Percentiles rank a stretch among this genome's conserved stretches.
These are phyloP conservation scores for Cotoneaster glaucophyllus DNA, from an alignment of 306 rosid species.

Conservation along the genomic window DNA sequence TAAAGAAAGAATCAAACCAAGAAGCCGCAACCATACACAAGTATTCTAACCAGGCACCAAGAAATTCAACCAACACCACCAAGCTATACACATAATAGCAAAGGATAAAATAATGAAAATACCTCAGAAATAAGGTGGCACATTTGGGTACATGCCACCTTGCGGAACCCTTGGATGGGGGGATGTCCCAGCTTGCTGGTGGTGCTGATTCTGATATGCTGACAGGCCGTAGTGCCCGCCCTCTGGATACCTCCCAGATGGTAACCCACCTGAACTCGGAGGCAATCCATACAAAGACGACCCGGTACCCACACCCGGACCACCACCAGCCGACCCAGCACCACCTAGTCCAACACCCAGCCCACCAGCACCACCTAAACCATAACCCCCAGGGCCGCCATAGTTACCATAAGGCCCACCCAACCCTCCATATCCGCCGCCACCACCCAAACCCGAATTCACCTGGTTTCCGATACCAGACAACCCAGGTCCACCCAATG, in stretches of 20 bases:
- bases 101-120: background rate
- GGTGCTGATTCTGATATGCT: conserved; percentile 65
- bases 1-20: background rate
- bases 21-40: background rate
- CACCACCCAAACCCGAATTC: conserved; percentile 42
- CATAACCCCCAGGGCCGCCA: conserved; percentile 46
- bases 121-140: conserved; percentile 90
- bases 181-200: conserved; percentile 64
- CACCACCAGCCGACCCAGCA: conserved; percentile 22
- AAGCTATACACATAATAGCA: too few species aligned
- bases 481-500: conserved; percentile 45
- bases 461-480: conserved; percentile 47
- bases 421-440: conserved; percentile 57
- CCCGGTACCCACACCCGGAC: conserved; percentile 28
- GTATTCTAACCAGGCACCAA: background rate
- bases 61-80: too few species aligned
- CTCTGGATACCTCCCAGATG: conserved; percentile 69
- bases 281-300: conserved; percentile 68
- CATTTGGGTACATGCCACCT: conserved; percentile 78
- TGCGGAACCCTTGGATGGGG: conserved; percentile 77
- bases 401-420: conserved; percentile 65
- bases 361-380: conserved; percentile 24
- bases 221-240: conserved; percentile 63
- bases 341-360: conserved; percentile 15
- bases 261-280: conserved; percentile 63